Evolutionary conservation across 805 yeast genomes (phyloP).

Genomic region (Lachancea sp.): DNA sequence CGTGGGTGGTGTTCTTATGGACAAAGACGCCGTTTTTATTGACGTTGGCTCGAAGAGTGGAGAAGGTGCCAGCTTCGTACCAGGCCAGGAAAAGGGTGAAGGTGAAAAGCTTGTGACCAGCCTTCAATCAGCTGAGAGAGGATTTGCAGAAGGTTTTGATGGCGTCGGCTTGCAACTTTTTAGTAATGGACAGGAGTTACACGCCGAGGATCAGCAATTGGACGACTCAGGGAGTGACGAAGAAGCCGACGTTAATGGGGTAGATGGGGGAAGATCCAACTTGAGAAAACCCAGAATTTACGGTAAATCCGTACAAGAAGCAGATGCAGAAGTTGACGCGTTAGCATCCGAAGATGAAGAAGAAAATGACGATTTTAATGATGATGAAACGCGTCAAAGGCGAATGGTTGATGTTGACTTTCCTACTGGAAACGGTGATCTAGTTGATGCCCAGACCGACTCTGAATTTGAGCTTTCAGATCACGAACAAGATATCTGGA

Average conservation of each 20-base stretch:
- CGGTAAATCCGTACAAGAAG: slow-evolving; percentile 45
- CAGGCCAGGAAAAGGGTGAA: slow-evolving; percentile 65
- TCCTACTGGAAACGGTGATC: slow-evolving; percentile 33
- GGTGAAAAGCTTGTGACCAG: slow-evolving; percentile 84
- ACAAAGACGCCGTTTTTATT: slow-evolving; percentile 94
- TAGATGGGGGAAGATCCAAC: slow-evolving; percentile 56
- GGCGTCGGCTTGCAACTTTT: slow-evolving; percentile 75
- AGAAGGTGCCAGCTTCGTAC: slow-evolving; percentile 41
- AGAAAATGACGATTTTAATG: slow-evolving; percentile 29
- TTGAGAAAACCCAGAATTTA: slow-evolving; percentile 58
- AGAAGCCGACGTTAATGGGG: slow-evolving; percentile 25
- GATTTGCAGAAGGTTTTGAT: slow-evolving; percentile 51
- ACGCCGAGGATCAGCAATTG: slow-evolving; percentile 37
- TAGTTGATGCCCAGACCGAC: slow-evolving; percentile 45
- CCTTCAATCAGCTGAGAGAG: slow-evolving; percentile 61
- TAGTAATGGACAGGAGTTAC: slow-evolving; percentile 50
- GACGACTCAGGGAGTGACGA: slow-evolving; percentile 32
- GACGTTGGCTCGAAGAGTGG: slow-evolving; percentile 43
- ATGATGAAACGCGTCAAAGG: slow-evolving; percentile 33
- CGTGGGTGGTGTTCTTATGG: slow-evolving; percentile 97
- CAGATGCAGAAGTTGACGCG: slow-evolving; percentile 41
- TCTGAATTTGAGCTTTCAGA: slow-evolving; percentile 42
- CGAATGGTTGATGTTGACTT: slow-evolving; percentile 45
- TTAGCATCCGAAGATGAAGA: slow-evolving; percentile 40
- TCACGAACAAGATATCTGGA: slow-evolving; percentile 34